Percentiles rank a stretch among this genome's conserved stretches.
Conservation (phyloP, 257 asterid genomes). For the Echites panduratus region DNA sequence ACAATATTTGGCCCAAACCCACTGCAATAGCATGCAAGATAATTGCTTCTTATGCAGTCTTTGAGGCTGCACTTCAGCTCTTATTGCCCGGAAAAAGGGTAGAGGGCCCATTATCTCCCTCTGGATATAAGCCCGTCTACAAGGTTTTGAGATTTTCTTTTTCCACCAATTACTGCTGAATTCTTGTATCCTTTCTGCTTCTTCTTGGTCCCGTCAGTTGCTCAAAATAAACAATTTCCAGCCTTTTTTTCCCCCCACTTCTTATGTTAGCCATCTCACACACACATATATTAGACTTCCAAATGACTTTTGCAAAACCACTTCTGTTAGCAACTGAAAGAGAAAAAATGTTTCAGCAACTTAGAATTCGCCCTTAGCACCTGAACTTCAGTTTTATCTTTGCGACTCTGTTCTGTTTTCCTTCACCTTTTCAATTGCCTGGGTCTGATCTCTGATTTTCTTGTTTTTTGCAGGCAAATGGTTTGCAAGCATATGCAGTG, state of each 20-base stretch:
- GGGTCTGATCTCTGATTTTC: conserved; percentile 9
- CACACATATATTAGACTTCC: too few relatives aligned
- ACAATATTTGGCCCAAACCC: conserved; percentile 81
- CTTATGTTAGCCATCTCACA: background rate
- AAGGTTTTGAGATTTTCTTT: conserved; percentile 38
- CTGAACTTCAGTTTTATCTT: background rate
- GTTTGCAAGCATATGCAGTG: conserved; percentile 73
- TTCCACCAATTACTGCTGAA: background rate
- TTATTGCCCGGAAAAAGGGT: conserved; percentile 79
- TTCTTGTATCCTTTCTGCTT: background rate
- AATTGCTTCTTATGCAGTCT: conserved; percentile 66
- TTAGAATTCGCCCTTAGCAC: too few relatives aligned
- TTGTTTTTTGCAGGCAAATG: conserved; percentile 67
- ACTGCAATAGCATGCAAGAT: conserved; percentile 68
- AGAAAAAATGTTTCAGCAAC: background rate
- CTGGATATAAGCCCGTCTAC: conserved; percentile 83
- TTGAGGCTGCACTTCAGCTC: conserved; percentile 92
- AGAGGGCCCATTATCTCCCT: conserved; percentile 84
- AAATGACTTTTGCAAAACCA: too few relatives aligned
- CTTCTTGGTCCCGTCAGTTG: background rate
- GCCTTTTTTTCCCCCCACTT: background rate
- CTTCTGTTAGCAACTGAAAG: too few relatives aligned
- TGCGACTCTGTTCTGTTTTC: background rate
- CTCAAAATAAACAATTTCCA: background rate
- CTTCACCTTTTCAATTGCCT: background rate